Evolutionary conservation across 1,284 basidiomycete genomes (phyloP).

Genomic region (Papiliotrema nemorosa): DNA sequence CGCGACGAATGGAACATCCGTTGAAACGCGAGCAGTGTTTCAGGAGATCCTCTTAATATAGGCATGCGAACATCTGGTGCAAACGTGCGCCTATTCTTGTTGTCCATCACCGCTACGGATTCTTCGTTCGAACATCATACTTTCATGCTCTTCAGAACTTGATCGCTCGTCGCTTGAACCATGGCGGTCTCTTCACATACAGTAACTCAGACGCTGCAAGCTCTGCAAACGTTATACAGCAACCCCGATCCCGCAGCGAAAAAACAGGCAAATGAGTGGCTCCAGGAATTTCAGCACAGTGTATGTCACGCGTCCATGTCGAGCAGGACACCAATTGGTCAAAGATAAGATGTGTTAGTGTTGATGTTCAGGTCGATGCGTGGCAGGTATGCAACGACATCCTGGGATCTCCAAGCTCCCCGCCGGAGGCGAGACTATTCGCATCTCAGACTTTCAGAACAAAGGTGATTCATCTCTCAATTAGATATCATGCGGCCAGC

Average conservation of each 20-base stretch:
- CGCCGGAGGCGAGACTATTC: constrained; percentile 81
- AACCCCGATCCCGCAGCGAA: constrained; percentile 76
- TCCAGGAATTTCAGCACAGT: constrained; percentile 94
- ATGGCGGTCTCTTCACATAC: background rate
- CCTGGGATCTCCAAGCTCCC: constrained; percentile 73
- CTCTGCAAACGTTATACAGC: constrained; percentile 55
- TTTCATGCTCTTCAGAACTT: background rate
- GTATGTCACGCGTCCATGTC: constrained; percentile 57
- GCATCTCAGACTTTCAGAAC: constrained; percentile 94
- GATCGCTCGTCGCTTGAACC: background rate
- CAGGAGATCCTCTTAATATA: no score
- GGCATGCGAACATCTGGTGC: no score
- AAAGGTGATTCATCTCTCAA: constrained; percentile 62
- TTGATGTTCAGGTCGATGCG: constrained; percentile 71
- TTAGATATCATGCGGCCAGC: background rate
- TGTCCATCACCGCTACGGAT: no score
- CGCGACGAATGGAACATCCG: no score
- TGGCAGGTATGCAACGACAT: constrained; percentile 94
- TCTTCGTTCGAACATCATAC: no score
- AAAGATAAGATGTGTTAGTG: no score
- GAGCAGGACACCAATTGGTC: background rate
- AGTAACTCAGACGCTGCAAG: constrained; percentile 38
- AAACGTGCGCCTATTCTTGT: no score
- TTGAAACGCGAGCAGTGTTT: no score
- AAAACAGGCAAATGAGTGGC: constrained; percentile 82